These are phyloP conservation scores for Friedmanniomyces simplex DNA, from an alignment of 495 filamentous ascomycete species.

Conservation along the genomic window DNA sequence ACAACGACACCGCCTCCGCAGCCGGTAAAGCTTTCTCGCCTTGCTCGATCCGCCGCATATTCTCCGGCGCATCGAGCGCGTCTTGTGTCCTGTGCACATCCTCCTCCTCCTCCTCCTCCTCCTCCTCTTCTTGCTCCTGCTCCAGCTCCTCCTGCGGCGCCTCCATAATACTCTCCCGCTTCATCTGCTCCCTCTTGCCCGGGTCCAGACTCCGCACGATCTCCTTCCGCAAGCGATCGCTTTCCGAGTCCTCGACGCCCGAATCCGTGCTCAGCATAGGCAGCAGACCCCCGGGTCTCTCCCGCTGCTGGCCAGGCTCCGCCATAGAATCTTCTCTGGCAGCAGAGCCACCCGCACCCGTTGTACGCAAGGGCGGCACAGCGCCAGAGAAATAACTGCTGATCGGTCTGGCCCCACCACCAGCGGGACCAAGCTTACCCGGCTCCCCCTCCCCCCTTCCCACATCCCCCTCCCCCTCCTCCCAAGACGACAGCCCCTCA, in stretches of 20 bases:
- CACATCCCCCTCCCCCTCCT: background rate
- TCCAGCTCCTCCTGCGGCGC: no score
- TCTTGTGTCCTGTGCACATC: slow-evolving; percentile 13
- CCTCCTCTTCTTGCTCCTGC: no score
- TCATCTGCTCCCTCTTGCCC: slow-evolving; percentile 3
- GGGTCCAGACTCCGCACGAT: slow-evolving; percentile 69
- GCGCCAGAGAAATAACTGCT: slow-evolving; percentile 13
- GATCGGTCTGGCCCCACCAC: background rate
- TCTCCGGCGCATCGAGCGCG: slow-evolving; percentile 16
- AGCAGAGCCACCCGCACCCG: background rate
- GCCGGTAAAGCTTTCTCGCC: slow-evolving; percentile 1
- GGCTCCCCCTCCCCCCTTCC: background rate
- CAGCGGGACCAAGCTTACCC: background rate
- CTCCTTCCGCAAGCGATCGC: slow-evolving; percentile 65
- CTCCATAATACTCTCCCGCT: slow-evolving; percentile 13
- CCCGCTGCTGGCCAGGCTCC: background rate
- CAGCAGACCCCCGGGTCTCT: background rate
- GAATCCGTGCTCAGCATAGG: slow-evolving; percentile 38
- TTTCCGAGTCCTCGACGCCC: slow-evolving; percentile 55
- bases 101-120: background rate
- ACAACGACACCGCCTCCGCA: background rate
- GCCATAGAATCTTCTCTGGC: background rate
- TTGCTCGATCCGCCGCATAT: background rate
- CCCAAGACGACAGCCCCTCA: slow-evolving; percentile 24
- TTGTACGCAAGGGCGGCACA: slow-evolving; percentile 11